phyloP scores from a whole-genome alignment of 805 yeast species.

The Peterozyma xylosa region DNA sequence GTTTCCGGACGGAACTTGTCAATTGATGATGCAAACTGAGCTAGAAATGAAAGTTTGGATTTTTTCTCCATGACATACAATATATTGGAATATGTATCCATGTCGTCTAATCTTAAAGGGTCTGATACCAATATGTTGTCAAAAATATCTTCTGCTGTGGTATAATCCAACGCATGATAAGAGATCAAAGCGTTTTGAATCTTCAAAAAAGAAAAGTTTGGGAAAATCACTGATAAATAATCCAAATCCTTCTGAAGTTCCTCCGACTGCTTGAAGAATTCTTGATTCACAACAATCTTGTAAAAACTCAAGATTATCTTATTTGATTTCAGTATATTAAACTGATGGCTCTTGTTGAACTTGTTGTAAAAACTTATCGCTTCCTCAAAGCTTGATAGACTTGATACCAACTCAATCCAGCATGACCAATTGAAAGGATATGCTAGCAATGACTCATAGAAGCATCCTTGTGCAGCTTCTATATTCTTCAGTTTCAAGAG shows the following conservation, averaged over 20 bases:
- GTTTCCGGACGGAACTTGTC: constrained; percentile 92
- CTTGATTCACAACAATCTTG: constrained; percentile 63
- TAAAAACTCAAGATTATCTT: constrained; percentile 39
- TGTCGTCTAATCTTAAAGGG: constrained; percentile 82
- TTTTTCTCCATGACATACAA: constrained; percentile 88
- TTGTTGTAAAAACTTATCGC: constrained; percentile 34
- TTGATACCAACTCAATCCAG: constrained; percentile 73
- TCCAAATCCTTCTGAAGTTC: constrained; percentile 43
- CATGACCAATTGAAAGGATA: constrained; percentile 93
- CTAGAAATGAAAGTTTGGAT: constrained; percentile 76
- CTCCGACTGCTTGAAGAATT: constrained; percentile 63
- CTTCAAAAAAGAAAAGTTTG: constrained; percentile 64
- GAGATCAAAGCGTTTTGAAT: constrained; percentile 78
- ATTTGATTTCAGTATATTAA: constrained; percentile 19
- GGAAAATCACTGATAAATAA: constrained; percentile 47
- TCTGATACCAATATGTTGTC: constrained; percentile 67
- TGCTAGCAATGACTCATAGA: constrained; percentile 51
- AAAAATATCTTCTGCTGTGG: constrained; percentile 69
- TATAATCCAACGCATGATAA: constrained; percentile 81
- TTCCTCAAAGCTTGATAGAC: constrained; percentile 56
- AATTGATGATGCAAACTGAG: constrained; percentile 74
- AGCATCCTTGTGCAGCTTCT: constrained; percentile 50
- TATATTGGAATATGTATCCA: constrained; percentile 92
- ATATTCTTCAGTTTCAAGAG: constrained; percentile 54
- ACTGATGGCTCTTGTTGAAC: constrained; percentile 26